Conservation (phyloP, 1,284 basidiomycete species). For the Butyriboletus pseudospeciosus region DNA sequence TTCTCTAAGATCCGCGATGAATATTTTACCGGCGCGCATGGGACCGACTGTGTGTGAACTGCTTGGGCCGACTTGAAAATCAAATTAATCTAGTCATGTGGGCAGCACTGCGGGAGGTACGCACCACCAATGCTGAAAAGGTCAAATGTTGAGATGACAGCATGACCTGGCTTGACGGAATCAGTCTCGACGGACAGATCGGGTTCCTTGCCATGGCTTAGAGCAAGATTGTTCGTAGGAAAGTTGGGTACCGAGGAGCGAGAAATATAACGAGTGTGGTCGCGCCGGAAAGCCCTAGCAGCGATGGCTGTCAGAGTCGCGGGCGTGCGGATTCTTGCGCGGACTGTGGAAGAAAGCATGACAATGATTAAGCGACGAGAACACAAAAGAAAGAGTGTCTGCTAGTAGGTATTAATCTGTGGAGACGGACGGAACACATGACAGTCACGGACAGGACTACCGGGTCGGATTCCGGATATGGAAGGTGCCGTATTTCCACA, state of each 20-base stretch:
- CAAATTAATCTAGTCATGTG: neutral
- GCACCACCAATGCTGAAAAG: conserved; percentile 88
- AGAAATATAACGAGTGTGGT: conserved; percentile 15
- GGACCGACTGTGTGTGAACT: conserved; percentile 81
- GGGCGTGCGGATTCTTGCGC: conserved; percentile 4
- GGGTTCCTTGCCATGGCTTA: neutral
- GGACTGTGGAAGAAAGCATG: conserved; percentile 3
- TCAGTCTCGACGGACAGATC: conserved; percentile 4
- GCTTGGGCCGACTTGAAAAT: conserved; percentile 46
- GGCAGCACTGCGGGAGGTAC: conserved; percentile 11
- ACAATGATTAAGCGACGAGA: neutral
- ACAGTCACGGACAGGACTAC: neutral
- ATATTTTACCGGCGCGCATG: conserved; percentile 89
- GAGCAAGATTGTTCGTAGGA: conserved; percentile 8
- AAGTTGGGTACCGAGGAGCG: neutral
- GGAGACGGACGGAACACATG: neutral
- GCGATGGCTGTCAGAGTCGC: neutral
- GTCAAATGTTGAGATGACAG: conserved; percentile 91
- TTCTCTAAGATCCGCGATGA: conserved; percentile 72
- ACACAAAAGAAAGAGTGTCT: too few species aligned
- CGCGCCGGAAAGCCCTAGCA: neutral
- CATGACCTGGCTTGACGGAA: conserved; percentile 62
- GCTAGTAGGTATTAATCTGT: neutral
- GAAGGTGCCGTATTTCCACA: conserved; percentile 3
- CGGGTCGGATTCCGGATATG: neutral